Evolutionary conservation across 2,329 filamentous ascomycete genomes (phyloP).

Genomic region (Paecilomyces variotii): DNA sequence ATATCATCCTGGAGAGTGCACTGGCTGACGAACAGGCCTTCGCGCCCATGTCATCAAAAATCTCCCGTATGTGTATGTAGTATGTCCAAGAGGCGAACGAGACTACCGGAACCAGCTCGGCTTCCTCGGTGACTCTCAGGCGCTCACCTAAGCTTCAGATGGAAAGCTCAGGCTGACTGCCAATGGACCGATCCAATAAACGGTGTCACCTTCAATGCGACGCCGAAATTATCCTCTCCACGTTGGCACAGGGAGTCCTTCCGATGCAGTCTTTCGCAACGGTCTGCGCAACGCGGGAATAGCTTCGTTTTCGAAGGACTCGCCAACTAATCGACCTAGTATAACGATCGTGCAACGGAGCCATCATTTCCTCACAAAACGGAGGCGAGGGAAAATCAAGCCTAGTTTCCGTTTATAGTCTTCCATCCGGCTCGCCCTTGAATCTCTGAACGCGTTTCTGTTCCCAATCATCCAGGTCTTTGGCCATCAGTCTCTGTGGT

Average conservation of each 20-base stretch:
- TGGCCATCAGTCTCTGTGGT: conserved; percentile 65
- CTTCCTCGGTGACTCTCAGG: neutral
- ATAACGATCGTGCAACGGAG: neutral
- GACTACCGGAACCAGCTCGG: neutral
- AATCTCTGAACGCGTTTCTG: conserved; percentile 88
- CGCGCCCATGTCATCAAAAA: neutral
- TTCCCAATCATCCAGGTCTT: conserved; percentile 93
- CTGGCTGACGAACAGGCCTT: neutral
- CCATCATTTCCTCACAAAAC: neutral
- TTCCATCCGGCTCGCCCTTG: conserved; percentile 81
- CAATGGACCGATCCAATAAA: neutral
- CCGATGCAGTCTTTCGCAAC: neutral
- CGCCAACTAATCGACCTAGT: neutral
- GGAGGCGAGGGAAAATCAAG: neutral
- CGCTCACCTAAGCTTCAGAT: neutral
- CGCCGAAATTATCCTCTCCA: neutral
- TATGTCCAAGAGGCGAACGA: neutral
- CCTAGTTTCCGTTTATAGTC: conserved; percentile 45
- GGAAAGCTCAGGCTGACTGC: neutral
- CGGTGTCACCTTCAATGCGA: neutral
- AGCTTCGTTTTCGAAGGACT: neutral
- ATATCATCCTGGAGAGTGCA: neutral
- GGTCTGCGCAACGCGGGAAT: neutral
- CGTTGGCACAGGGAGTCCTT: neutral
- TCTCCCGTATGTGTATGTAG: neutral